Base-by-base conservation (phyloP, 441 rosid species). In the Aleurites moluccanus region DNA sequence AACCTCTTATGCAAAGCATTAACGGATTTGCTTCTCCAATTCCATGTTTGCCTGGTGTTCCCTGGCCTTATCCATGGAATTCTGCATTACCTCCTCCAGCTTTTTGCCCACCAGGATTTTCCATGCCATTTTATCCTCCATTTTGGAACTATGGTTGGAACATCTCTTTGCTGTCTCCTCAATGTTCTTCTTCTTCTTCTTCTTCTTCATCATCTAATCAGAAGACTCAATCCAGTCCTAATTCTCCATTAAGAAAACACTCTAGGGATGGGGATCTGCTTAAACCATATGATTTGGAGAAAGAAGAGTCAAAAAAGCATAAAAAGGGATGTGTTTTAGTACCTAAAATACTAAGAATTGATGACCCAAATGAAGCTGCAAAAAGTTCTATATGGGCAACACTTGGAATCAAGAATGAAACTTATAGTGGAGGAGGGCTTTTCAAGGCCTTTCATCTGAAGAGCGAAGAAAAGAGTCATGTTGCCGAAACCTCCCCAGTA, bases 351-450 rank as follows among this genome's bases (percentile, higher is more conserved):
- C 72, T 94, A 66, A 85, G 97, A 79, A 83, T 91, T 49, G 96
- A 87, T 67, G 94, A 94, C 71, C 98, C 97, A 0, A 82, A 67
- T 45, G 97, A 94, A 80, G 95, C 97, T 1, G 97, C 97, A 11
- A 92, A 88, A 84, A 94, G 98, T 79, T 92, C 98, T 10, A 94
- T 94, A 82, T 94, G 98, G 97, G 83, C 91, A 76, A 92, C 97
- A 0, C 84, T 92, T 0, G 98, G 97, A 64, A 91, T 94, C 73
- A 89, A 86, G 86, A 88, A 92, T 66, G 98, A 91, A 56, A 81
- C 83, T 18, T 64, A 80, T 33, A 73, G 79, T 33, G 77, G 80
- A 44, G 87, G 84, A 60, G 87, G 87, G 25, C 76, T 91, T 75
- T 88, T 89, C 81, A 86, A 88, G 85, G 90, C 86, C 61, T 86